Percentiles rank a stretch among this genome's conserved stretches.
Evolutionary conservation across 495 filamentous ascomycete species (phyloP).

Genomic region (Xanthoparmelia taractica): DNA sequence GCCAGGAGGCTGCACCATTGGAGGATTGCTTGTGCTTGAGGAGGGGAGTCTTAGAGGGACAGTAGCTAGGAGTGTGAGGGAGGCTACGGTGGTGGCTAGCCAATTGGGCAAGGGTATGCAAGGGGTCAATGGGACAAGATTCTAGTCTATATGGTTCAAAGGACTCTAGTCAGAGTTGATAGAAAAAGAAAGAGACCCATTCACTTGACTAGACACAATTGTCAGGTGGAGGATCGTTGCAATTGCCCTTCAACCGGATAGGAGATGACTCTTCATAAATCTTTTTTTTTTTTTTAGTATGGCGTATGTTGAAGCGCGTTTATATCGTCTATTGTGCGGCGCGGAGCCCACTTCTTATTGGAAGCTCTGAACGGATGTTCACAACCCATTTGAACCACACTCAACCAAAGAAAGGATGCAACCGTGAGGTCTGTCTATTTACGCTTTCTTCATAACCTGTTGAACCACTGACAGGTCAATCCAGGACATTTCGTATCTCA

Average conservation of each 20-base stretch:
- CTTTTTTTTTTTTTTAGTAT: too few relatives aligned
- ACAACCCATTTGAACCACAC: not conserved
- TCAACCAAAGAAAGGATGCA: not conserved
- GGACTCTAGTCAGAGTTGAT: not conserved
- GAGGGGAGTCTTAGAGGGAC: constrained; percentile 64
- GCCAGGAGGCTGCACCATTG: constrained; percentile 75
- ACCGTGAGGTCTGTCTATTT: not conserved
- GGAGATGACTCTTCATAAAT: too few relatives aligned
- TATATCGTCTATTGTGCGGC: not conserved
- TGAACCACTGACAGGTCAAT: not conserved
- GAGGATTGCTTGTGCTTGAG: constrained; percentile 66
- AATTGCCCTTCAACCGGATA: too few relatives aligned
- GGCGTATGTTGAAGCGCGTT: not conserved
- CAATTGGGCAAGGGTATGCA: constrained; percentile 51
- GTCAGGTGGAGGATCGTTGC: not conserved
- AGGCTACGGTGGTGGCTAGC: constrained; percentile 68
- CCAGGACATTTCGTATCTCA: not conserved
- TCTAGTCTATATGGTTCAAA: constrained; percentile 11
- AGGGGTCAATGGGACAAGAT: constrained; percentile 43
- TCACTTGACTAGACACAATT: not conserved
- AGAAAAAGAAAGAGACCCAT: not conserved
- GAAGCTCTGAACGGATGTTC: not conserved
- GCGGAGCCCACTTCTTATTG: not conserved
- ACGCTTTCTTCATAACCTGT: not conserved
- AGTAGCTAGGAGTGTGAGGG: constrained; percentile 63